Evolutionary conservation across 805 yeast genomes (phyloP), one percentile per base, ranked within the genome.

Genomic region (Cyberlindnera sargentensis): DNA sequence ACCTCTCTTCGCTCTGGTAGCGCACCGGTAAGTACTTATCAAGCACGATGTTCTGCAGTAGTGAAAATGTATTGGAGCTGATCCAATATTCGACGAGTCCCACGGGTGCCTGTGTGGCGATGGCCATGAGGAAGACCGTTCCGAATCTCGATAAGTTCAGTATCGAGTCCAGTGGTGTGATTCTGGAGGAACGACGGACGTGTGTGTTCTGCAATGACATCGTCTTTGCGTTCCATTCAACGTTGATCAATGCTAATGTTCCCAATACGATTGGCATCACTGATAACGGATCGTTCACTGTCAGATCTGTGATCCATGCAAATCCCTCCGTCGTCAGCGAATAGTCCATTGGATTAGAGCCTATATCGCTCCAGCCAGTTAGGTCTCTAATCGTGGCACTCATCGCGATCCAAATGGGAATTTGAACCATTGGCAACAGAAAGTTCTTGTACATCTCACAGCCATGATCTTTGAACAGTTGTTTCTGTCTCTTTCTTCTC

Each of bases 21-120:
- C 51, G 50, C 20, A 57, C 43, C 9, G 62, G 62, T n/a, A 58
- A 23, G 40, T 52, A 58, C 8, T 55, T 49, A 41, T 90, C 93
- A 56, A 91, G 64, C 15, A 84, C 47, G 10, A 83, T 60, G 59
- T 90, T 91, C 55, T 91, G 97, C 0, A 76, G 47, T 46, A 86
- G 64, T 3, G 97, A 89, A 58, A 72, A 90, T 4, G 73, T 52
- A 58, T 88, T 90, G 0, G 96, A 88, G 37, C 91, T 79, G 29
- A 87, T 72, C 99, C 98, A 91, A 64, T 90, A 91, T n/a, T 88
- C 59, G 0, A 83, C 77, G 31, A 90, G 65, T 0, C 95, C 87
- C 28, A 82, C 68, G 0, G 98, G 95, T 0, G 95, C 95, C 55
- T 89, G 93, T 34, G 89, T 76, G 0, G 95, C 72, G 20, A 89